Evolutionary conservation across 495 filamentous ascomycete species (phyloP).

Genomic region (Aspergillus carlsbadensis): DNA sequence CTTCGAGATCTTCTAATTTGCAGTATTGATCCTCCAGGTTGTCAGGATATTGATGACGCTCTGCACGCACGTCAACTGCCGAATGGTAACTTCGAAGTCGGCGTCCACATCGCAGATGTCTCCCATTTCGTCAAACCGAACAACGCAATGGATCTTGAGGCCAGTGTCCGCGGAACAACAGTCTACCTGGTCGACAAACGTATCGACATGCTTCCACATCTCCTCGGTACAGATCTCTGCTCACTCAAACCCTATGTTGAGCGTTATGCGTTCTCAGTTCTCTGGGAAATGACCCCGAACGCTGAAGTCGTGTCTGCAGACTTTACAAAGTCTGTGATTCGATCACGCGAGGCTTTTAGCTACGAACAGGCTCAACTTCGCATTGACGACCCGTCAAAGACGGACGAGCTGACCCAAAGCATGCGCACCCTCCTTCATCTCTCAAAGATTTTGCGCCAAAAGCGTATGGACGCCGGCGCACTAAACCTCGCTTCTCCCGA

Average conservation of each 20-base stretch:
- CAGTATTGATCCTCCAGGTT: conserved; percentile 94
- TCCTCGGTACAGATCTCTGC: conserved; percentile 93
- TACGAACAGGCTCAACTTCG: conserved; percentile 94
- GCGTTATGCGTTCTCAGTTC: conserved; percentile 90
- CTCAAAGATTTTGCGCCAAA: conserved; percentile 91
- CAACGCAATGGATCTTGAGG: conserved; percentile 95
- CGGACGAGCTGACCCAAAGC: conserved; percentile 84
- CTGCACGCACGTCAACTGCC: conserved; percentile 81
- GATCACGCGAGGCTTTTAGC: conserved; percentile 95
- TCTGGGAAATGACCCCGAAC: conserved; percentile 88
- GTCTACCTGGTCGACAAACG: conserved; percentile 98
- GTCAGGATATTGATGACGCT: conserved; percentile 97
- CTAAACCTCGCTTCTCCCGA: conserved; percentile 93
- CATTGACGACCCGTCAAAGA: conserved; percentile 82
- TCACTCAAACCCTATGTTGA: conserved; percentile 97
- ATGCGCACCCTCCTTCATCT: conserved; percentile 86
- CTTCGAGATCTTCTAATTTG: conserved; percentile 84
- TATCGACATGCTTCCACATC: conserved; percentile 97
- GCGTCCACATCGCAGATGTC: conserved; percentile 98
- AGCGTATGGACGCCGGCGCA: conserved; percentile 93
- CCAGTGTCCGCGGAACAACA: conserved; percentile 88
- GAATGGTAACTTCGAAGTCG: conserved; percentile 94
- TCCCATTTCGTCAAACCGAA: conserved; percentile 97
- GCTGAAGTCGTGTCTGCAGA: conserved; percentile 78
- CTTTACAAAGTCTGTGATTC: conserved; percentile 97